Evolutionary conservation across 352 stramenopile genomes (phyloP), one percentile per base, ranked within the genome.

Genomic region (Pythium grandisporangium): DNA sequence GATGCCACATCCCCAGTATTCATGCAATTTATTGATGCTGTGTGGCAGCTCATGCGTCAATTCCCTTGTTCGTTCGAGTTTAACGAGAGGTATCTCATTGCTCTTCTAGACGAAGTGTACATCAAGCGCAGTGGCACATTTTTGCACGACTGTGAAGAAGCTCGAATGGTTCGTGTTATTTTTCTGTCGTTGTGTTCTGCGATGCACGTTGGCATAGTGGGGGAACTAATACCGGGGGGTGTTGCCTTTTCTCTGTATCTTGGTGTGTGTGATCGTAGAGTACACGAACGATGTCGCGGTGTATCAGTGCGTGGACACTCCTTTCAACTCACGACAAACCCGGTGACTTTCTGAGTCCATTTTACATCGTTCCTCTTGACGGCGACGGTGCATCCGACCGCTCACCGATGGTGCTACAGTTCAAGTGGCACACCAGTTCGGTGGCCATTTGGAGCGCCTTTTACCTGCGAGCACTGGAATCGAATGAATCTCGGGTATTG

Each of bases 1-100:
- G 91, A 98, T 30, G 86, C 97, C 61, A 85, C 94, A 10, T 98
- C 95, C 7, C 97, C 97, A 4, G 95, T 99, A 23, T 99, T 99
- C 61, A 67, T 99, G 42, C 96, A 99, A 66, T 99, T 98, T 53
- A 61, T 99, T 8, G 97, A 99, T 67, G 97, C 91, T 26, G 87
- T 99, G 13, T 99, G 90, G 74, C 96, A 99, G 70, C 63, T 99
- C 14, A 80, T 97, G 30, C 81, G 90, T 33, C 95, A 98, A 42
- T 98, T 96, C 40, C 96, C 96, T 10, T 91, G 91, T 37, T 95
- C 80, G 26, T 99, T 99, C 44, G 96, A 99, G 66, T 99, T 99
- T 62, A 99, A 94, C 54, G 81, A 95, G 47, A 63, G 65, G 10
- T 93, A 76, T 46, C 61, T 99, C 29, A 78, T 98, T 17, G 76